phyloP scores from a whole-genome alignment of 2,329 filamentous ascomycete genomes.

The Fusarium austroafricanum region DNA sequence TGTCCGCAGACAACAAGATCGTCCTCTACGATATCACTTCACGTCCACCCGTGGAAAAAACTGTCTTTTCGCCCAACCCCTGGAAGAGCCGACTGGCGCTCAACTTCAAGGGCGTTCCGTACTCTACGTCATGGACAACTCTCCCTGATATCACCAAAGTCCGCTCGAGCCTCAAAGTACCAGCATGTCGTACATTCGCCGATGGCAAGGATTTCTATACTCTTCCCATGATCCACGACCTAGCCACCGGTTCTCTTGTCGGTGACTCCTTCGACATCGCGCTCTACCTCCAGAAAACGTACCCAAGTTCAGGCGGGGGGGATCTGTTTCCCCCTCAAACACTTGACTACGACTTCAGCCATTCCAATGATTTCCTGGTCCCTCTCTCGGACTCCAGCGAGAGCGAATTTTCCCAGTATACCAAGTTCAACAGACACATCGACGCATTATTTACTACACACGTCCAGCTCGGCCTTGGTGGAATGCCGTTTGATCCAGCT shows the following conservation, averaged over 20 bases:
- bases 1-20: constrained; percentile 30
- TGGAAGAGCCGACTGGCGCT: constrained; percentile 54
- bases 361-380: constrained; percentile 5
- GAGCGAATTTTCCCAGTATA: constrained; percentile 52
- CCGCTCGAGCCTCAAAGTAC: constrained; percentile 59
- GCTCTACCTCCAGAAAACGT: constrained; percentile 65
- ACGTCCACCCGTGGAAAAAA: constrained; percentile 46
- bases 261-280: constrained; percentile 77
- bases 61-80: constrained; percentile 47
- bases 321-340: constrained; percentile 60
- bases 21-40: constrained; percentile 58
- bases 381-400: constrained; percentile 53
- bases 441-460: constrained; percentile 66
- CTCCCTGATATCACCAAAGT: constrained; percentile 63
- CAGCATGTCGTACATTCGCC: constrained; percentile 64
- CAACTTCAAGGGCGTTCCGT: constrained; percentile 55
- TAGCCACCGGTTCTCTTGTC: constrained; percentile 53
- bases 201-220: constrained; percentile 71
- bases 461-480: constrained; percentile 53
- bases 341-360: constrained; percentile 54
- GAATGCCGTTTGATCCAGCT: constrained; percentile 63
- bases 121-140: constrained; percentile 60
- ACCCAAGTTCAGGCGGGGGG: constrained; percentile 58
- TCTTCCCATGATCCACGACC: constrained; percentile 67
- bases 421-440: constrained; percentile 64